Conservation (phyloP, 2,329 filamentous ascomycete species). For the Venturia effusa region DNA sequence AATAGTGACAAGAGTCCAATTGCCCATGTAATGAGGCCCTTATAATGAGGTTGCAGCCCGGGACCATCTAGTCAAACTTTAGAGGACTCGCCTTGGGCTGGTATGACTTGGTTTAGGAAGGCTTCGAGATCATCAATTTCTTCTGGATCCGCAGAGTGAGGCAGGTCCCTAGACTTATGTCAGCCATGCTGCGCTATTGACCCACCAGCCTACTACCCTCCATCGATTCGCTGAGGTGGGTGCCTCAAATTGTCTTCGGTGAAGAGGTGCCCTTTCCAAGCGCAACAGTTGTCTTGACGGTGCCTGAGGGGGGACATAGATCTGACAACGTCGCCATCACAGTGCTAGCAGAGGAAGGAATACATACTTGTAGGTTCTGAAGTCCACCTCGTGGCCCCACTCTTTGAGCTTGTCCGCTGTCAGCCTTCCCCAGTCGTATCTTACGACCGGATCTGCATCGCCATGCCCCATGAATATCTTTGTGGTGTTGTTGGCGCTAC, state of each 20-base stretch:
- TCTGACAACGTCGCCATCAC: not conserved
- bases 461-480: conserved; percentile 87
- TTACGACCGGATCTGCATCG: conserved; percentile 63
- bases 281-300: not conserved
- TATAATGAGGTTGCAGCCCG: not conserved
- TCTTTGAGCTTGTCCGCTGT: conserved; percentile 58
- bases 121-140: conserved; percentile 76
- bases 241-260: conserved; percentile 36
- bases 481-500: conserved; percentile 58
- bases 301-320: not conserved
- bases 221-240: not conserved
- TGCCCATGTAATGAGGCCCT: not conserved
- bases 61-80: not conserved
- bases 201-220: not conserved
- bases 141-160: conserved; percentile 63
- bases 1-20: not conserved
- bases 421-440: conserved; percentile 54
- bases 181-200: conserved; percentile 33
- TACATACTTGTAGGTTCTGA: conserved; percentile 53
- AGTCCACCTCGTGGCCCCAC: conserved; percentile 61
- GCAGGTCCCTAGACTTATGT: conserved; percentile 32
- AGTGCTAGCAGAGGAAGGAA: not conserved
- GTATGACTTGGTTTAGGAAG: conserved; percentile 45
- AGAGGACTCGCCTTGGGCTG: conserved; percentile 16
- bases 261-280: not conserved